Conservation (phyloP, 768 basidiomycete genomes). For the Lactarius tabidus region DNA sequence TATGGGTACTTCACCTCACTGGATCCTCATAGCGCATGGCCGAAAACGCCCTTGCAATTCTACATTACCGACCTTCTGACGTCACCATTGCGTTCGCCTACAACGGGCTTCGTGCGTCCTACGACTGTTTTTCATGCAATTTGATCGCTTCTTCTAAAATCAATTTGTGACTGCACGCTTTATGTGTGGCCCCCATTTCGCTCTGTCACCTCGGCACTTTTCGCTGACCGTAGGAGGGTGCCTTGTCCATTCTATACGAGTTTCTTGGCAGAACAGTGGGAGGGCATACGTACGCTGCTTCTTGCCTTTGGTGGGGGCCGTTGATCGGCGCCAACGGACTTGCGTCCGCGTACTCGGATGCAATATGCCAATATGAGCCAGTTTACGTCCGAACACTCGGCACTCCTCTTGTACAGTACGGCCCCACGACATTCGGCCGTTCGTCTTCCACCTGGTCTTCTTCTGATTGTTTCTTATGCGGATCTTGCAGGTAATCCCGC, state of each 20-base stretch:
- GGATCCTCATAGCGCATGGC: slow-evolving; percentile 69
- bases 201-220: slow-evolving; percentile 42
- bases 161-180: slow-evolving; percentile 67
- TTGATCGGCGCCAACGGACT: slow-evolving; percentile 63
- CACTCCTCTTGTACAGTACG: slow-evolving; percentile 74
- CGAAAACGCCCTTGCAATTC: slow-evolving; percentile 77
- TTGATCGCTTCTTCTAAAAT: slow-evolving; percentile 69
- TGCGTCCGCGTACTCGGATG: slow-evolving; percentile 60
- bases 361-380: slow-evolving; percentile 84
- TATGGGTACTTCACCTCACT: not conserved
- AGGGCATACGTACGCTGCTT: slow-evolving; percentile 48
- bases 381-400: slow-evolving; percentile 68
- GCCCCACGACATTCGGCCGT: slow-evolving; percentile 71
- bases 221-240: slow-evolving; percentile 35
- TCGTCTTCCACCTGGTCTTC: slow-evolving; percentile 28
- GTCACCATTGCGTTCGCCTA: slow-evolving; percentile 67
- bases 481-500: slow-evolving; percentile 52
- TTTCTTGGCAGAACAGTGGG: slow-evolving; percentile 40
- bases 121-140: slow-evolving; percentile 67
- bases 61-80: slow-evolving; percentile 68
- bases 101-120: slow-evolving; percentile 46
- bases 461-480: not conserved
- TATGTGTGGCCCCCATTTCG: slow-evolving; percentile 54
- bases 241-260: slow-evolving; percentile 24
- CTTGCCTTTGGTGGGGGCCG: slow-evolving; percentile 49